Base-by-base conservation (phyloP, 495 filamentous ascomycete species). In the Xylaria curta region DNA sequence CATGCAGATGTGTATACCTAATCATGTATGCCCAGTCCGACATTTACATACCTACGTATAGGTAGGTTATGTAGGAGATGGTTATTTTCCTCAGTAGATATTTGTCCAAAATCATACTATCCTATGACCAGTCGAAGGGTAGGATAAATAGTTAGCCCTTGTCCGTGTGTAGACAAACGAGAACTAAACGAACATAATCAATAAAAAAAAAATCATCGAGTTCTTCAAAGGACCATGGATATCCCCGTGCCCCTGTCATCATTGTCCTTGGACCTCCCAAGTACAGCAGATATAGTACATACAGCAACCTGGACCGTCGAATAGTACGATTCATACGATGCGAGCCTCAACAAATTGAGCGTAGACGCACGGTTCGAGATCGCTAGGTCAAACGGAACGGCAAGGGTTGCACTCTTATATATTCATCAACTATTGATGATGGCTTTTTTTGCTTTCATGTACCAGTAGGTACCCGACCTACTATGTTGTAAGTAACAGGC, bases 1-100 rank as follows among this genome's bases (percentile, higher is more conserved):
- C 38, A 69, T 68, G 67, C 67, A 69, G 38, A 69, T 47, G 21
- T 60, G 24, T 31, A 24, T 66, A 66, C 64, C 64, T 66, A 31
- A 66, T 49, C 63, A 36, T 66, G 46, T 33, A 53, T 42, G 26
- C 64, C 62, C 62, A 51, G 64, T 66, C 64, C 64, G 64, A 66
- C 64, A 53, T 53, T 54, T 53, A 49, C 17, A 49, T n/a, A 21
- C 17, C 2, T 49, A 44, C 38, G 38, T 42, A 42, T 13, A 38
- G 36, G 36, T 38, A 38, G 8, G 36, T 38, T 38, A 42, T 42
- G 38, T 42, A 17, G 40, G 8, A 42, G 42, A 19, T 21, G 33
- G 49, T 54, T 58, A 58, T 54, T 47, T 33, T 36, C 54, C 21
- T 2, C 26, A 17, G 38, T 47, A 46, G 60, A 40, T 47, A 9